These are phyloP conservation scores for Decorospora gaudefroyi DNA, from an alignment of 2,329 filamentous ascomycete species.

Conservation along the genomic window DNA sequence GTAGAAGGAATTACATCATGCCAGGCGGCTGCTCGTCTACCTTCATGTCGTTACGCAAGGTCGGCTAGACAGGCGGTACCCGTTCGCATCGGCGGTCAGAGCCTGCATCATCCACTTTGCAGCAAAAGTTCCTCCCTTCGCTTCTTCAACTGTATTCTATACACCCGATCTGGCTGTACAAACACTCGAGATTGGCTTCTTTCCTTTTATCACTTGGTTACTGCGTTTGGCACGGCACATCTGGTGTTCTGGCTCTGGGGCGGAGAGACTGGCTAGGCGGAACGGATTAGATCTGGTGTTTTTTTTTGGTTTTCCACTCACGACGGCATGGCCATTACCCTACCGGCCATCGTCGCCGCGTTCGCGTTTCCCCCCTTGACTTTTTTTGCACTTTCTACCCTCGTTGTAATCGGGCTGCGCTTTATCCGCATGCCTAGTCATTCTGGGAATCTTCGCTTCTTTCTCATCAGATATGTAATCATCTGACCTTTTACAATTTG, in stretches of 20 bases:
- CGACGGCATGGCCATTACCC: conserved; percentile 39
- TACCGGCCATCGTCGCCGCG: conserved; percentile 41
- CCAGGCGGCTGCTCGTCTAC: conserved; percentile 35
- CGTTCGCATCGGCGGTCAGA: conserved; percentile 31
- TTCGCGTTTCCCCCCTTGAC: conserved; percentile 16
- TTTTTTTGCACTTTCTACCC: conserved; percentile 43
- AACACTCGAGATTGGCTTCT: conserved; percentile 27
- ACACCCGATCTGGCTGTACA: conserved; percentile 25
- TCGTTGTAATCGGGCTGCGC: conserved; percentile 46
- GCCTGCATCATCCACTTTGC: conserved; percentile 19
- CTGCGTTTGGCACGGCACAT: conserved; percentile 32
- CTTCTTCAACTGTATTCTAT: conserved; percentile 35
- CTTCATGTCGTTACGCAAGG: conserved; percentile 40
- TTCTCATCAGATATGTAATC: conserved; percentile 27
- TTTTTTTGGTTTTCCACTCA: conserved; percentile 29
- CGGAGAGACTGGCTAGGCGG: conserved; percentile 19
- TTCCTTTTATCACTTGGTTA: conserved; percentile 25
- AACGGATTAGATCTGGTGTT: conserved; percentile 39
- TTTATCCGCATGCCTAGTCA: conserved; percentile 19
- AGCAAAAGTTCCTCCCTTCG: conserved; percentile 35
- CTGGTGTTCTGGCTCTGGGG: conserved; percentile 23
- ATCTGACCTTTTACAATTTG: conserved; percentile 24
- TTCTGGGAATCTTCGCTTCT: conserved; percentile 45
- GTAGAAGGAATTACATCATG: conserved; percentile 37
- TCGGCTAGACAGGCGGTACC: conserved; percentile 42